Base-by-base conservation (phyloP, 129 eudicot genomes). In the Solidago caesia region DNA sequence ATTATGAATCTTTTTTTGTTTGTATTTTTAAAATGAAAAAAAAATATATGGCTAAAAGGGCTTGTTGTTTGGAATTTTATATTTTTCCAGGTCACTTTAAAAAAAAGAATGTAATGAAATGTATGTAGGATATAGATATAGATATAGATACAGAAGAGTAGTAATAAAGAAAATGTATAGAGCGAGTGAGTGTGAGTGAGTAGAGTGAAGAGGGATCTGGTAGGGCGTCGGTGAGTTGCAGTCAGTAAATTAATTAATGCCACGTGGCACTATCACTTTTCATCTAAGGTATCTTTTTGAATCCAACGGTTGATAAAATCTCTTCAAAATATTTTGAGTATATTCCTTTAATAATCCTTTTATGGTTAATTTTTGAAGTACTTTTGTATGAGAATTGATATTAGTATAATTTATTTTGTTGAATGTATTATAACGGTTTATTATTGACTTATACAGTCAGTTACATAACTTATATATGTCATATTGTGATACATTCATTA, bases 121-220 rank as follows among this genome's bases (percentile, higher is more conserved):
- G 75, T 25, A 46, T 21, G 63, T 29, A 60, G 56, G 62, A 27
- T 43, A 64, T 48, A n/a, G 26, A 77, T 27, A 70, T 16, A 63
- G 14, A 70, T 13, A 27, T 21, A 42, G 82, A 60, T 39, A 55
- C 70, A 63, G 15, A 26, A 15, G 33, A 26, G 64, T 8, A 59
- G 64, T 53, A 12, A 53, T 53, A 12, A 53, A 25, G 27, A 59
- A 25, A 59, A 59, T 59, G 64, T 59, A 33, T 59, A 15, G 61
- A 61, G 49, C 70, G 29, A 69, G 70, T 77, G 75, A 55, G 29
- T 33, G 39, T 33, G 39, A 8, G 44, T 49, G 71, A 46, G 45
- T 58, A 72, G 71, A 46, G 45, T 68, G 79, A 76, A 60, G 16
- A 45, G 47, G 47, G 67, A 76, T 76, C 74, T 44, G 80, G 80